Evolutionary conservation across 371 early-diverging fungal species (phyloP).

Genomic region (Mortierella sp.): DNA sequence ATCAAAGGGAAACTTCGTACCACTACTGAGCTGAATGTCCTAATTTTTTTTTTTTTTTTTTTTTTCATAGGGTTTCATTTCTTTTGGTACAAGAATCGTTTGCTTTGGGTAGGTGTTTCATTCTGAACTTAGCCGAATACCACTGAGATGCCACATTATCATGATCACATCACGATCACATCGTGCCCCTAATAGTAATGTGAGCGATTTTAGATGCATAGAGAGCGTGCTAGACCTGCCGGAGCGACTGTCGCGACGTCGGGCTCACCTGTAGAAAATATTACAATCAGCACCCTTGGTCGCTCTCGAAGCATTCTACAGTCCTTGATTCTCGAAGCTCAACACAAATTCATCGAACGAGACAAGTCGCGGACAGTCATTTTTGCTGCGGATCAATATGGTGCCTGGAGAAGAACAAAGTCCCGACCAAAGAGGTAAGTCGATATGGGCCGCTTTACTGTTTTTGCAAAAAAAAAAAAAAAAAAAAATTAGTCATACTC

Average conservation of each 20-base stretch:
- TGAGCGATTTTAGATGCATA: conserved; percentile 53
- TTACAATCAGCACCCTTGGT: conserved; percentile 71
- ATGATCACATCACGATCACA: too few species aligned
- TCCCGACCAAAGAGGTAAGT: conserved; percentile 50
- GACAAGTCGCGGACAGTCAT: conserved; percentile 72
- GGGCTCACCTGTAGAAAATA: conserved; percentile 59
- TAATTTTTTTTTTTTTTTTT: background rate
- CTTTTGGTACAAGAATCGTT: conserved; percentile 64
- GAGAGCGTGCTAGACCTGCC: conserved; percentile 46
- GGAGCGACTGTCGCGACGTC: conserved; percentile 55
- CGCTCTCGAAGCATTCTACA: conserved; percentile 63
- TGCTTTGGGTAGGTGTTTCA: conserved; percentile 60
- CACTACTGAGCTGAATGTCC: too few species aligned
- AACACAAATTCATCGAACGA: conserved; percentile 62
- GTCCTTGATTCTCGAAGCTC: conserved; percentile 65
- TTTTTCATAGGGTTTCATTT: conserved; percentile 60
- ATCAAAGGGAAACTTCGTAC: too few species aligned
- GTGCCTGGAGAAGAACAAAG: conserved; percentile 64
- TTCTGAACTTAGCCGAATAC: background rate
- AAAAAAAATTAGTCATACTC: background rate
- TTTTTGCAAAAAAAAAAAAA: background rate
- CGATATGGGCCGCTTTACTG: background rate
- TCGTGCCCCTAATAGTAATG: too few species aligned
- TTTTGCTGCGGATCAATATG: conserved; percentile 77
- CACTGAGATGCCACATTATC: too few species aligned